These are phyloP conservation scores for Ensete glaucum DNA, from an alignment of 176 grass and related monocot species.

Conservation along the genomic window DNA sequence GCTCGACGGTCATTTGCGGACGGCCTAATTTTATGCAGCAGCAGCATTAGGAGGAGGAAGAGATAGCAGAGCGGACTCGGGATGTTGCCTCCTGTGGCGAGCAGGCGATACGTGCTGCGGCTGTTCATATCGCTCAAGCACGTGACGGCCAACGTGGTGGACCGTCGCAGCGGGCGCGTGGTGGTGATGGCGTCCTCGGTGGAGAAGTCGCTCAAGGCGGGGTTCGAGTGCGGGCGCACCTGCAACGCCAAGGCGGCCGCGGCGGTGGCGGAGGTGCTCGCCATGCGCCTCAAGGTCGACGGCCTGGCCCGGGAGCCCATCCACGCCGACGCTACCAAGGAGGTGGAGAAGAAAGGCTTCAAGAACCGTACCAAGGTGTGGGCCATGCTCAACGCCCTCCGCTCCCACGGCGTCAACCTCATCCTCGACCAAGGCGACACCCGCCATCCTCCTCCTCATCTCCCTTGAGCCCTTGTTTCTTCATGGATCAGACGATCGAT, in stretches of 20 bases:
- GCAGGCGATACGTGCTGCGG: conserved; percentile 73
- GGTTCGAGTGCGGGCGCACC: conserved; percentile 57
- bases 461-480: too few species aligned
- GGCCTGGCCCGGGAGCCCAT: conserved; percentile 64
- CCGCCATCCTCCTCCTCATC: conserved; percentile 5
- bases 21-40: too few species aligned
- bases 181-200: conserved; percentile 62
- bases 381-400: conserved; percentile 65
- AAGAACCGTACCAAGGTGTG: conserved; percentile 77
- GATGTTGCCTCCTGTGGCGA: conserved; percentile 25
- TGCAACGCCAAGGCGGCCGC: conserved; percentile 87
- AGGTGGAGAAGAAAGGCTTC: conserved; percentile 85
- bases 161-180: conserved; percentile 61
- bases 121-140: conserved; percentile 98
- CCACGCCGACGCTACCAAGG: conserved; percentile 50
- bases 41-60: too few species aligned
- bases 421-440: conserved; percentile 30
- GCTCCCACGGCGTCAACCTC: conserved; percentile 50
- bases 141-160: conserved; percentile 87
- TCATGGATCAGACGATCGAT: too few species aligned
- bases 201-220: conserved; percentile 67
- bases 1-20: too few species aligned
- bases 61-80: too few species aligned
- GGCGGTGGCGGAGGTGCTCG: conserved; percentile 66
- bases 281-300: conserved; percentile 74